Evolutionary conservation across 139 green algal species (phyloP), one percentile per base, ranked within the genome.

Genomic region (Closterium sp.): DNA sequence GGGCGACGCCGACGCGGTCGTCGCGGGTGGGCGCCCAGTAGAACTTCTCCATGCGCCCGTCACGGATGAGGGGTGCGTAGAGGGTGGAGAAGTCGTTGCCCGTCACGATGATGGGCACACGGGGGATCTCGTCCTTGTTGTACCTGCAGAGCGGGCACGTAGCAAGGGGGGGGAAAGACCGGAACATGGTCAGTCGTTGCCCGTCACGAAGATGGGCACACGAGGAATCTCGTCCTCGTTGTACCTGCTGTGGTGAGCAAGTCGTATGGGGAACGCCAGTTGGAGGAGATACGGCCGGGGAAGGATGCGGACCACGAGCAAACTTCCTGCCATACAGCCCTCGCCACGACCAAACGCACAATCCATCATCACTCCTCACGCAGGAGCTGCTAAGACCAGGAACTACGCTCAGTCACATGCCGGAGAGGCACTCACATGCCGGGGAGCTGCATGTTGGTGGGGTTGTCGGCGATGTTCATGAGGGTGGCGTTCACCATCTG

Each of bases 381-480:
- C n/a, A n/a, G n/a, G n/a, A n/a, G n/a, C n/a, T n/a, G n/a, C n/a
- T n/a, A n/a, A n/a, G n/a, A n/a, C n/a, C n/a, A n/a, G n/a, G n/a
- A n/a, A n/a, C n/a, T n/a, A n/a, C n/a, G n/a, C n/a, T n/a, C n/a
- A n/a, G n/a, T n/a, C n/a, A n/a, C n/a, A n/a, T n/a, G n/a, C n/a
- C n/a, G n/a, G n/a, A n/a, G n/a, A n/a, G n/a, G n/a, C n/a, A n/a
- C n/a, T n/a, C n/a, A n/a, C n/a, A n/a, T n/a, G n/a, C n/a, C n/a
- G n/a, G 97, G 97, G 90, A 99, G 95, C 97, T 99, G 97, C 91
- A 99, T 98, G 96, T 99, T 99, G 94, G 97, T 99, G 86, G 98
- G 98, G 96, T 97, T 98, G 91, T 99, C 98, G 38, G 97, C 97
- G 93, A 99, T 99, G 97, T 99, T 99, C 98, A 99, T 99, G 3